Conservation (phyloP, 805 yeast genomes). For the Hanseniaspora lachancei region DNA sequence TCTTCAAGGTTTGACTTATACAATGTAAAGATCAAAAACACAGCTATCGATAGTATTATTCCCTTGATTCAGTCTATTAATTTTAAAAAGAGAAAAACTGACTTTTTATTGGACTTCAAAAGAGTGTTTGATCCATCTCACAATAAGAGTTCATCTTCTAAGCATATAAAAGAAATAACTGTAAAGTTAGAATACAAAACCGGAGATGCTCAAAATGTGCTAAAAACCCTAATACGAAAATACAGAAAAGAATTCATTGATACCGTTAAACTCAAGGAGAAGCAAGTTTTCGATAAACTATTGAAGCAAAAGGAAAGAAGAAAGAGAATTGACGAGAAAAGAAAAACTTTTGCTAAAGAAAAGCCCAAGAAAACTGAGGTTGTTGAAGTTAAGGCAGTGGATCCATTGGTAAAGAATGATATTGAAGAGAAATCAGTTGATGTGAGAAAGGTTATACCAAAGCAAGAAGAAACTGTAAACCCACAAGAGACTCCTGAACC, state of each 20-base stretch:
- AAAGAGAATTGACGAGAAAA: neutral
- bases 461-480: neutral
- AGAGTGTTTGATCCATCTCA: neutral
- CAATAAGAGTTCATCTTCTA: neutral
- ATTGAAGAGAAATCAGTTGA: neutral
- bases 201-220: slow-evolving; percentile 13
- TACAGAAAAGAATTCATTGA: neutral
- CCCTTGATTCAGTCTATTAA: neutral
- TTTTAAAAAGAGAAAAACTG: neutral
- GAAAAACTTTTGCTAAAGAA: neutral
- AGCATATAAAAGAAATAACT: neutral
- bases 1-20: neutral
- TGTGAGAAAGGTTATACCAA: neutral
- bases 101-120: neutral
- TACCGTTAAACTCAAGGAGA: neutral
- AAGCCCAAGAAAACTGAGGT: neutral
- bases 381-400: neutral
- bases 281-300: neutral
- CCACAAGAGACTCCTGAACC: neutral
- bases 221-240: slow-evolving; percentile 28
- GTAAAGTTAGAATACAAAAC: neutral
- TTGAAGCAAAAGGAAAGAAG: neutral
- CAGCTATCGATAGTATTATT: neutral
- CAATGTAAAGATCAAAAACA: neutral
- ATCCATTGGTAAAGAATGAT: neutral